Evolutionary conservation across 139 green algal species (phyloP).

Genomic region (Desmodesmus armatus): DNA sequence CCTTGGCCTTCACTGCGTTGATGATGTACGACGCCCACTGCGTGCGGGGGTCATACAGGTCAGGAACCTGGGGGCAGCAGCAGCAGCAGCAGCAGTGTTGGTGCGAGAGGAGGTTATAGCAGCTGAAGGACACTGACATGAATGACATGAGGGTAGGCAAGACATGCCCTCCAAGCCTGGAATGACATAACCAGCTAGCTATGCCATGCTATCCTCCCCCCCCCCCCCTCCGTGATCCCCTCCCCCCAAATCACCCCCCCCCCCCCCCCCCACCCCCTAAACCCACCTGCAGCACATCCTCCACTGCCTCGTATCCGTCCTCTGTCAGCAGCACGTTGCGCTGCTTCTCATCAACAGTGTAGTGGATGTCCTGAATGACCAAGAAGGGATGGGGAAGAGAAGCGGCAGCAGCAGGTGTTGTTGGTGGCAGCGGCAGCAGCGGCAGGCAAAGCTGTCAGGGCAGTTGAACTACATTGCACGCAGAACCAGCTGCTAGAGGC

Average conservation of each 20-base stretch:
- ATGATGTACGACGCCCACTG: slow-evolving; percentile 97
- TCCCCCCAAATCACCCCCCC: too few species aligned
- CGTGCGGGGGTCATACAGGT: slow-evolving; percentile 97
- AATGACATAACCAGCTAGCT: too few species aligned
- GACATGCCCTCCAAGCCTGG: too few species aligned
- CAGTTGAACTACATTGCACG: background rate
- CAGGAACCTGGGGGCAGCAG: slow-evolving; percentile 61
- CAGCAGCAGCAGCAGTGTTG: background rate
- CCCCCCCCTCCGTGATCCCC: too few species aligned
- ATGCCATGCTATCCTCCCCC: too few species aligned
- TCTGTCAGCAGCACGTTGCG: slow-evolving; percentile 96
- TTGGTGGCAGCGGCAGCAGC: too few species aligned
- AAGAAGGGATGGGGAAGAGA: background rate
- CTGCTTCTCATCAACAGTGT: slow-evolving; percentile 99
- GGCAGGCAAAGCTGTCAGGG: too few species aligned
- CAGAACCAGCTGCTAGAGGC: background rate
- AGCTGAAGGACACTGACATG: too few species aligned
- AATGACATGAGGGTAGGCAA: too few species aligned
- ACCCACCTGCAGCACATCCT: slow-evolving; percentile 90
- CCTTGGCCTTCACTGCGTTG: slow-evolving; percentile 99
- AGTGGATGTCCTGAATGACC: slow-evolving; percentile 89
- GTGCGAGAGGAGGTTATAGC: too few species aligned
- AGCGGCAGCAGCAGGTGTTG: slow-evolving; percentile 83
- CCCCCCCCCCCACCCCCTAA: too few species aligned
- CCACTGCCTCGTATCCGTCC: slow-evolving; percentile 98